Evolutionary conservation across 2,329 filamentous ascomycete species (phyloP).

Genomic region (Lasiodiplodia sp.): DNA sequence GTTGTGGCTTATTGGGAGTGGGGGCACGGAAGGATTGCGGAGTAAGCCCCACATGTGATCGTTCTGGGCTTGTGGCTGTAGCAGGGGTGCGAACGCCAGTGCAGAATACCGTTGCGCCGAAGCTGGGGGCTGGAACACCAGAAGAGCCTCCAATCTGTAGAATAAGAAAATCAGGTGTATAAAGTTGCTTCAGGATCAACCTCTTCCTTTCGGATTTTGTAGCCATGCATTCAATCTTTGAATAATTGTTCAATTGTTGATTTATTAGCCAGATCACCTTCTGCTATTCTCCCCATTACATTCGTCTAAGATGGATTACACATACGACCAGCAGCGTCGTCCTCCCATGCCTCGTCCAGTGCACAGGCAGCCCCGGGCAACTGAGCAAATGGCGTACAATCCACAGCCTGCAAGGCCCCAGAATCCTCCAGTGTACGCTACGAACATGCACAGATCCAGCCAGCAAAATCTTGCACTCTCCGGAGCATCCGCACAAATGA

Average conservation of each 20-base stretch:
- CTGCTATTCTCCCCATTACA: not conserved
- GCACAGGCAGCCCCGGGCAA: not conserved
- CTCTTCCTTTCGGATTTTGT: not conserved
- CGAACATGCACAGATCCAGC: not conserved
- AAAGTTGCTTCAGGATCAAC: not conserved
- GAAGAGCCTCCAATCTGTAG: not conserved
- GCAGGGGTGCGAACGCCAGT: not conserved
- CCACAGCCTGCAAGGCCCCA: not conserved
- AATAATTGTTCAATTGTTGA: too few species aligned
- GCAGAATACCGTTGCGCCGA: not conserved
- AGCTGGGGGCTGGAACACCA: not conserved
- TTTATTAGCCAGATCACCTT: not conserved
- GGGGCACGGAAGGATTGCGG: not conserved
- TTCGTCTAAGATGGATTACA: not conserved
- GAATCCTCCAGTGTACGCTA: not conserved
- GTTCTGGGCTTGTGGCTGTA: not conserved
- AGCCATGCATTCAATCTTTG: not conserved
- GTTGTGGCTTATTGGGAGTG: not conserved
- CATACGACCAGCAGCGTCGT: not conserved
- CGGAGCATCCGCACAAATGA: not conserved
- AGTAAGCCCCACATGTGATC: not conserved
- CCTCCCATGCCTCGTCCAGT: not conserved
- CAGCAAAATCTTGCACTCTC: not conserved
- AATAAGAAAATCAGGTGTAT: not conserved
- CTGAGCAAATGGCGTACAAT: conserved; percentile 9